A percentile compares a stretch with the other conserved stretches of the same genome.
Conservation (phyloP, 169 alveolate species). For the Plasmodium gonderi region DNA sequence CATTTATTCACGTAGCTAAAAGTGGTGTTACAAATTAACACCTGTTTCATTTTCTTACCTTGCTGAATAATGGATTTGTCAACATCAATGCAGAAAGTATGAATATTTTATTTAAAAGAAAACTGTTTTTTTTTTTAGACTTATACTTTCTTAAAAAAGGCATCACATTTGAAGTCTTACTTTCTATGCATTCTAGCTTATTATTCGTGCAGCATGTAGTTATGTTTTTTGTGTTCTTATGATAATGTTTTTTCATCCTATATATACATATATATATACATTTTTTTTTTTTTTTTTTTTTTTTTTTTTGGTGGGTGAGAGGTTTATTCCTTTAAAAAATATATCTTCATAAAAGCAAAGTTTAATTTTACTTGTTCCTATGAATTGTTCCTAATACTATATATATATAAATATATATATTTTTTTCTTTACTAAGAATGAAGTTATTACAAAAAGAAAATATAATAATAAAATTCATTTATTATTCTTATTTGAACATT, state of each 20-base stretch:
- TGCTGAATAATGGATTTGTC: background rate
- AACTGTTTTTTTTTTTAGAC: background rate
- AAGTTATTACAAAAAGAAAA: background rate
- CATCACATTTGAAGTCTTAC: constrained; percentile 10
- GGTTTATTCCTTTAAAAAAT: background rate
- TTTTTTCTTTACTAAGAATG: background rate
- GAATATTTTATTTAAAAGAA: constrained; percentile 1
- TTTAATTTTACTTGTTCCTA: background rate
- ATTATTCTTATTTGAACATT: background rate
- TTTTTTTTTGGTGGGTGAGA: background rate
- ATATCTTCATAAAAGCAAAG: background rate
- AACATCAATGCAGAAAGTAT: background rate
- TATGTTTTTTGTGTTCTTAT: background rate
- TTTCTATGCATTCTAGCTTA: background rate
- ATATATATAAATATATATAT: background rate
- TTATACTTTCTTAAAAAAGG: background rate
- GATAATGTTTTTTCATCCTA: constrained; percentile 5
- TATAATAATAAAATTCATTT: background rate
- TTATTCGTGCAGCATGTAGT: background rate
- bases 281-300: background rate
- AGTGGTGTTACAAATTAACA: background rate
- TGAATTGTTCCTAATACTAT: background rate
- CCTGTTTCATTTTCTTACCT: background rate
- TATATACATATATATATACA: too few relatives aligned
- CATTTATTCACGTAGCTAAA: background rate